These are phyloP conservation scores for Theileria luwenshuni DNA, from an alignment of 169 alveolate genomes.

Conservation along the genomic window DNA sequence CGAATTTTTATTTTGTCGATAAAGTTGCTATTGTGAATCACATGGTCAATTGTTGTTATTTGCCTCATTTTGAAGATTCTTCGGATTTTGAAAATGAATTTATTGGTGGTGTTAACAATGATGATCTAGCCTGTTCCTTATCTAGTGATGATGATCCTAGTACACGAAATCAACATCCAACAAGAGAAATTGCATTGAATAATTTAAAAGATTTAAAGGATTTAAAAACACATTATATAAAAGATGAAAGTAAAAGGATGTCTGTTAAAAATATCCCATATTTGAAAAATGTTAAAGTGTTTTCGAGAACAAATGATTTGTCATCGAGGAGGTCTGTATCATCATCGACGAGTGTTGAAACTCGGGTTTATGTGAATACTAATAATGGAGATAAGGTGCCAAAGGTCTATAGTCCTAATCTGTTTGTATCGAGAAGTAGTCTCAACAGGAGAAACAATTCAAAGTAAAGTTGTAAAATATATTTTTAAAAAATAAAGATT, in stretches of 20 bases:
- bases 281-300: not conserved
- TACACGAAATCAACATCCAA: no score
- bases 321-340: conserved; percentile 11
- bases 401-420: not conserved
- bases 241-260: no score
- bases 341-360: not conserved
- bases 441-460: conserved; percentile 13
- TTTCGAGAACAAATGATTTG: conserved; percentile 10
- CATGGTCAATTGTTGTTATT: not conserved
- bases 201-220: not conserved
- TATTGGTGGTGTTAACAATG: not conserved
- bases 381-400: not conserved
- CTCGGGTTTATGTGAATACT: not conserved
- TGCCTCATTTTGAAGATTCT: not conserved
- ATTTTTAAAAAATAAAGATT: no score
- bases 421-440: conserved; percentile 15
- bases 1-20: conserved; percentile 1
- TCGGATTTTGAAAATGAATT: not conserved
- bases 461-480: no score
- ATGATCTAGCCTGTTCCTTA: not conserved
- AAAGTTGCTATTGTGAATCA: not conserved
- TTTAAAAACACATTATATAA: conserved; percentile 12
- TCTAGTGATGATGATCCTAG: not conserved
- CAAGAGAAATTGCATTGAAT: no score
- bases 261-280: no score